Evolutionary conservation across 192 early-diverging fungal species (phyloP).

Genomic region (Thamnidium elegans): DNA sequence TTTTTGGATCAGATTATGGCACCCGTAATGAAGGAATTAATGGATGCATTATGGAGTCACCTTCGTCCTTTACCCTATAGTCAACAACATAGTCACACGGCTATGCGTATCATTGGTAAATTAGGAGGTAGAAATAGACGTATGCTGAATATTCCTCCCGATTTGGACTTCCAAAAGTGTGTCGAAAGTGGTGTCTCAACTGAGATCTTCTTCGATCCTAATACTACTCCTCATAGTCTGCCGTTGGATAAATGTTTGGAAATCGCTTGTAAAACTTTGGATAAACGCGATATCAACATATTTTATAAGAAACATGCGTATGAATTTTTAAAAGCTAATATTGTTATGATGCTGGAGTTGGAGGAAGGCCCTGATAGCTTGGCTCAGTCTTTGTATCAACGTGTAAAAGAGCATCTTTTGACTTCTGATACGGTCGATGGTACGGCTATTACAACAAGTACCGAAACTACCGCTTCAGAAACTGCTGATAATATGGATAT

Average conservation of each 20-base stretch:
- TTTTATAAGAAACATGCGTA: constrained; percentile 62
- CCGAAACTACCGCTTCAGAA: no score
- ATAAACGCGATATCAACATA: constrained; percentile 45
- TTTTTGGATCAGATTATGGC: constrained; percentile 95
- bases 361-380: constrained; percentile 51
- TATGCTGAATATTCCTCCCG: constrained; percentile 72
- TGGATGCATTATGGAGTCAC: constrained; percentile 92
- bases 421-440: neutral
- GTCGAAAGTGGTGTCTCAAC: constrained; percentile 58
- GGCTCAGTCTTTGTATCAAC: constrained; percentile 40
- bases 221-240: constrained; percentile 44
- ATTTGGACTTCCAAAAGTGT: constrained; percentile 41
- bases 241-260: constrained; percentile 58
- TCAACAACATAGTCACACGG: constrained; percentile 75
- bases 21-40: constrained; percentile 91
- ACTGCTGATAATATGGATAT: neutral
- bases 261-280: constrained; percentile 52
- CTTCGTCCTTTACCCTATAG: constrained; percentile 86
- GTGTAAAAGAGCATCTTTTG: constrained; percentile 34
- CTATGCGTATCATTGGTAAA: constrained; percentile 93
- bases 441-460: no score
- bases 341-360: constrained; percentile 65
- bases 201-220: constrained; percentile 57
- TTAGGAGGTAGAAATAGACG: constrained; percentile 96
- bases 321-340: constrained; percentile 62